phyloP scores from a whole-genome alignment of 2,329 filamentous ascomycete genomes.

The Kalmusia sp. region DNA sequence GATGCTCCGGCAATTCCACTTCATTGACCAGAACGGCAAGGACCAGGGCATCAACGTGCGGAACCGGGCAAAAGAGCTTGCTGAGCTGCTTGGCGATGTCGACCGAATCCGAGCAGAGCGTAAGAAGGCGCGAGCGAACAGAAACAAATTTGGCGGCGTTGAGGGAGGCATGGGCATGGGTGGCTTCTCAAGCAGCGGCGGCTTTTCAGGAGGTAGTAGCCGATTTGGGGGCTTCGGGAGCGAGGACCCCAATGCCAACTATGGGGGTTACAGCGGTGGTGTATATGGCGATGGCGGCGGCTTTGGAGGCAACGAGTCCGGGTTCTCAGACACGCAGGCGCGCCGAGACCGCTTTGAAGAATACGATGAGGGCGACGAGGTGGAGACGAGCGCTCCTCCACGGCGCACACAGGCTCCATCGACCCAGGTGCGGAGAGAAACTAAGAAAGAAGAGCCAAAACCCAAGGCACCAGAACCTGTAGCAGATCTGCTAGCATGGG shows the following conservation, averaged over 20 bases:
- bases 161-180: slow-evolving; percentile 76
- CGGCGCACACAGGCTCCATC: slow-evolving; percentile 57
- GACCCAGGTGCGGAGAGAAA: slow-evolving; percentile 49
- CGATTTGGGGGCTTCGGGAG: slow-evolving; percentile 93
- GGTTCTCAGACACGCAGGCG: slow-evolving; percentile 71
- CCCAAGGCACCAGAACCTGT: slow-evolving; percentile 78
- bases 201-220: slow-evolving; percentile 76
- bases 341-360: slow-evolving; percentile 86
- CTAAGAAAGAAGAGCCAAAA: slow-evolving; percentile 76
- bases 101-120: slow-evolving; percentile 76
- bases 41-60: slow-evolving; percentile 98
- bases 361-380: slow-evolving; percentile 96
- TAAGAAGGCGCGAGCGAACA: slow-evolving; percentile 89
- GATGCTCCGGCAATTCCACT: slow-evolving; percentile 99
- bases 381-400: slow-evolving; percentile 60
- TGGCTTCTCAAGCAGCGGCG: slow-evolving; percentile 59
- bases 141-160: slow-evolving; percentile 94
- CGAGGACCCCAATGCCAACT: slow-evolving; percentile 64
- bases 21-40: slow-evolving; percentile 93
- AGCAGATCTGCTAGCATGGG: slow-evolving; percentile 90
- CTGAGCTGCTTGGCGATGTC: slow-evolving; percentile 91
- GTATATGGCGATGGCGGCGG: slow-evolving; percentile 97
- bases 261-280: slow-evolving; percentile 72
- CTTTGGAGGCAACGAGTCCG: slow-evolving; percentile 75
- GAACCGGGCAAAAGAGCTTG: slow-evolving; percentile 93